Conservation (phyloP, 208 protist genomes). For the Balamuthia mandrillaris region DNA sequence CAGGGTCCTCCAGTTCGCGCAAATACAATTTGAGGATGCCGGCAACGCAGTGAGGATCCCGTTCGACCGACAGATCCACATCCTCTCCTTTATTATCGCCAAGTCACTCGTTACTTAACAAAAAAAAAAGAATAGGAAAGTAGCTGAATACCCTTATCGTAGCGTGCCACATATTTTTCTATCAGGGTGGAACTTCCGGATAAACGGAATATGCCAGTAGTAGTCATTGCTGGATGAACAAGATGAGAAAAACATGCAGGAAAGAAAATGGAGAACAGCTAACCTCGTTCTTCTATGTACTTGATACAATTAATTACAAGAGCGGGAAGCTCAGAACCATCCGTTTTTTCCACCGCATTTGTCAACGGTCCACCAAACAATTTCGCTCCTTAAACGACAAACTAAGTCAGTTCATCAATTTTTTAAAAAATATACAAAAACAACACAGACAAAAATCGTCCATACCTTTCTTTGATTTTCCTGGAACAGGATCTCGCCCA, state of each 20-base stretch:
- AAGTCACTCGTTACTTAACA: too few species aligned
- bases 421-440: too few species aligned
- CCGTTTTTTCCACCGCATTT: neutral
- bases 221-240: too few species aligned
- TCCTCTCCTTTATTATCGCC: conserved; percentile 18
- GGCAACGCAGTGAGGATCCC: conserved; percentile 2
- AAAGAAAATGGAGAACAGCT: neutral
- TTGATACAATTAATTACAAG: neutral
- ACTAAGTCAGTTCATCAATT: too few species aligned
- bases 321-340: conserved; percentile 17
- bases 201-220: conserved; percentile 12
- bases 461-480: too few species aligned
- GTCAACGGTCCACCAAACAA: neutral
- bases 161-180: neutral
- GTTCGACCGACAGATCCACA: conserved; percentile 4
- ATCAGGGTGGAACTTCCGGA: conserved; percentile 21
- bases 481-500: too few species aligned
- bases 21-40: conserved; percentile 28
- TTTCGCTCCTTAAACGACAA: too few species aligned
- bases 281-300: conserved; percentile 6
- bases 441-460: too few species aligned
- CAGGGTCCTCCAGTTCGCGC: neutral
- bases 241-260: neutral
- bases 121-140: too few species aligned
- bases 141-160: conserved; percentile 19